Conservation (phyloP, 768 basidiomycete species). For the Calvatia gigantea region DNA sequence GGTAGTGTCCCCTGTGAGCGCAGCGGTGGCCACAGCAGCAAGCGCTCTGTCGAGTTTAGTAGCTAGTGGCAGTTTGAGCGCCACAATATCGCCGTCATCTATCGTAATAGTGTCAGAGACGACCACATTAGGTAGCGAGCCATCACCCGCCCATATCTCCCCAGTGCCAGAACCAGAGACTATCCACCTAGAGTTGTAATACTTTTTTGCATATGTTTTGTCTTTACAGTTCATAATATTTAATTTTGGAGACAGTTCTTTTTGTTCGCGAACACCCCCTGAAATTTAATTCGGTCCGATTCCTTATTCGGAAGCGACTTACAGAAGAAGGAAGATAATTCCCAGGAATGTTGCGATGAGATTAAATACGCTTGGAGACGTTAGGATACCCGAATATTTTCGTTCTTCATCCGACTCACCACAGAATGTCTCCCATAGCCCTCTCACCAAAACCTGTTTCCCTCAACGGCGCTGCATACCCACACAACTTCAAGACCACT, state of each 20-base stretch:
- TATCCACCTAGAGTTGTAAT: conserved; percentile 3
- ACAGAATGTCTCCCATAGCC: conserved; percentile 29
- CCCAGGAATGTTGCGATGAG: conserved; percentile 7
- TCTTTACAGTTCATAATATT: not conserved
- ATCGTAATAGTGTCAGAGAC: not conserved
- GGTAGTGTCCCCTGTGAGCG: conserved; percentile 13
- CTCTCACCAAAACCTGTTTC: conserved; percentile 13
- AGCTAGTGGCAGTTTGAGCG: not conserved
- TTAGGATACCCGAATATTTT: conserved; percentile 16
- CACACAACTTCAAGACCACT: conserved; percentile 9
- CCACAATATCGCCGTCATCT: not conserved
- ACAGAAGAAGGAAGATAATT: conserved; percentile 19
- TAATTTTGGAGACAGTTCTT: conserved; percentile 20
- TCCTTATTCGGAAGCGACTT: too few species aligned
- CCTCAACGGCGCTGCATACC: not conserved
- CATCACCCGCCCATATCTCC: not conserved
- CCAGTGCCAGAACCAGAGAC: not conserved
- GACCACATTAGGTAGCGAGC: not conserved
- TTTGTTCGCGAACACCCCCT: too few species aligned
- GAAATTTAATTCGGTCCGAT: too few species aligned
- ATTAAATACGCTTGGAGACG: not conserved
- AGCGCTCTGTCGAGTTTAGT: not conserved
- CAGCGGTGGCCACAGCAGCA: not conserved
- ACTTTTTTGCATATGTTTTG: not conserved
- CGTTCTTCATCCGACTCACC: conserved; percentile 10